Evolutionary conservation across 2,329 filamentous ascomycete genomes (phyloP).

Genomic region (Stachybotrys echinatus): DNA sequence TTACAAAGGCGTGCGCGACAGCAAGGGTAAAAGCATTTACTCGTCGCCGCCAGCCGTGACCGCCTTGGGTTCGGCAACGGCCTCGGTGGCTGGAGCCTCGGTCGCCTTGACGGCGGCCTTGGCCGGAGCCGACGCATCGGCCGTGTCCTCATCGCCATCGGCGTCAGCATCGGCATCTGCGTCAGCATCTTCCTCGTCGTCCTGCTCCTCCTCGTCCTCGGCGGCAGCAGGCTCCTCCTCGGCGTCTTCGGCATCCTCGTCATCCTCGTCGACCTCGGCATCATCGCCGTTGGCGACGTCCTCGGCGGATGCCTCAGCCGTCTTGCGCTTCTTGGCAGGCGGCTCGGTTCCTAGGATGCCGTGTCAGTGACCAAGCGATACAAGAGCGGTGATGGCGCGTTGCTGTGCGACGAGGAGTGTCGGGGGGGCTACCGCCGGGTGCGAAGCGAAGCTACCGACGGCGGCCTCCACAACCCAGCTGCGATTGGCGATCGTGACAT

Average conservation of each 20-base stretch:
- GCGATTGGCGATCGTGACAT: not conserved
- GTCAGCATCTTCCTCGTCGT: conserved; percentile 15
- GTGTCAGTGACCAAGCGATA: not conserved
- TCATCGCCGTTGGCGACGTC: conserved; percentile 27
- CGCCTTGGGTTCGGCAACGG: conserved; percentile 20
- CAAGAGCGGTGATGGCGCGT: not conserved
- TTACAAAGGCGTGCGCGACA: no score
- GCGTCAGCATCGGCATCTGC: conserved; percentile 15
- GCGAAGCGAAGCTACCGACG: no score
- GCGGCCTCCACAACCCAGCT: no score
- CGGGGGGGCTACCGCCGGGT: no score
- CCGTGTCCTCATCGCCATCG: conserved; percentile 15
- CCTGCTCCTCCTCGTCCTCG: conserved; percentile 18
- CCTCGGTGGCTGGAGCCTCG: conserved; percentile 14
- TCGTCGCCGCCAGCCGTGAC: conserved; percentile 22
- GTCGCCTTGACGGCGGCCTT: conserved; percentile 21
- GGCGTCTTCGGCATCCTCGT: conserved; percentile 23
- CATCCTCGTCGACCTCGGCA: conserved; percentile 29
- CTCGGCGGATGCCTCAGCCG: conserved; percentile 23
- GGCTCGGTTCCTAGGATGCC: conserved; percentile 28
- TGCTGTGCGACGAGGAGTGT: not conserved
- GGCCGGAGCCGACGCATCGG: conserved; percentile 12
- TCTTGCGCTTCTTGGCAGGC: conserved; percentile 49
- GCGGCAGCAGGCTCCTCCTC: conserved; percentile 16
- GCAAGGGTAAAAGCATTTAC: no score